Base-by-base conservation (phyloP, 352 stramenopile species). In the Pythium aristosporum region DNA sequence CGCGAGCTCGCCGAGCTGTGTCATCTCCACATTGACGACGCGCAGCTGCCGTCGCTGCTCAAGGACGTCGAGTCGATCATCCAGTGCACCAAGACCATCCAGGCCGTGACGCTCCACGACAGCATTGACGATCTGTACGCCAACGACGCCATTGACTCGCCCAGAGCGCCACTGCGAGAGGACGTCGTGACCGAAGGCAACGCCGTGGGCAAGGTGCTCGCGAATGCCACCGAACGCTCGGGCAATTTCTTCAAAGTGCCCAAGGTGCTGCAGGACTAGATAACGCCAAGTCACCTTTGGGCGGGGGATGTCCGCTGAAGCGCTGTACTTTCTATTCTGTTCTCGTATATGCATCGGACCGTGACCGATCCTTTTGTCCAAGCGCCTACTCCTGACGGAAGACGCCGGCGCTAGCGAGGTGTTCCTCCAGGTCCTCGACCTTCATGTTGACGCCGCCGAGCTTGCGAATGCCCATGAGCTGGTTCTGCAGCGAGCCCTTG, bases 371-470 rank as follows among this genome's bases (percentile, higher is more conserved):
- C 10, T 16, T 6, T 12, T 42, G 2, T 18, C 37, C 15, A 16
- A 42, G 10, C 13, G 23, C 28, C 57, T 63, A 75, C 36, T 75
- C 30, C 13, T 51, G 50, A 54, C 78, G 74, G 58, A 97, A 92
- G 39, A 97, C 78, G 30, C 88, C 78, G 4, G 77, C 76, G 18
- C 88, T 76, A 1, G 89, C 88, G 49, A 98, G 72, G 55, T 89
- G 86, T 69, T 95, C 89, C 57, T 97, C 91, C 43, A 98, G 67
- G 68, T 97, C 88, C 82, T 93, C 78, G 23, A 91, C 74, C 63
- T 92, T 92, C 77, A 94, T 96, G 65, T 93, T 73, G 34, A 92
- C 71, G 32, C 90, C 92, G 16, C 88, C 89, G 37, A 98, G 80
- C 71, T 96, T 93, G 61, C 81, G 87, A 52, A 96, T 90, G 42